Conservation (phyloP, 2,329 filamentous ascomycete species). For the Paecilomyces sp. region DNA sequence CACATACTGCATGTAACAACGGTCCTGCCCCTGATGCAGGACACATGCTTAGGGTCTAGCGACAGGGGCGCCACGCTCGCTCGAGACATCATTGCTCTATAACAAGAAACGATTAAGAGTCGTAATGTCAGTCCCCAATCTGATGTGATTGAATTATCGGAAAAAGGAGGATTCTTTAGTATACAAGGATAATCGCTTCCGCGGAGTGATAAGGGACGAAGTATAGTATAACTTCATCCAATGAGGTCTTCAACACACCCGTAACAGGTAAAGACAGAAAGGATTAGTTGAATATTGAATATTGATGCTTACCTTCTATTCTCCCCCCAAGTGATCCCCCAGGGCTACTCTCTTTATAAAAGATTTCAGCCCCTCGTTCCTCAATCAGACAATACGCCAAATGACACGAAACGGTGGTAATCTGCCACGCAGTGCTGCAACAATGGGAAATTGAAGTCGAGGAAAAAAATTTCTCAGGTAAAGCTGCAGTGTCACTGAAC, state of each 20-base stretch:
- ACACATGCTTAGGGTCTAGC: slow-evolving; percentile 24
- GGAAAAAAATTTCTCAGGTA: not conserved
- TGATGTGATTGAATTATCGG: not conserved
- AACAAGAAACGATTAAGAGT: not conserved
- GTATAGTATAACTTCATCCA: not conserved
- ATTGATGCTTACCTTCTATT: not conserved
- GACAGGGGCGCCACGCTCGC: slow-evolving; percentile 8
- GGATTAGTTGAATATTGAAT: not conserved
- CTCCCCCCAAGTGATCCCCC: not conserved
- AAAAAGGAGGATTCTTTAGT: not conserved
- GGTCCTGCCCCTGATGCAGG: slow-evolving; percentile 26
- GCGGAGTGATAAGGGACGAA: not conserved
- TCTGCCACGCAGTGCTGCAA: not conserved
- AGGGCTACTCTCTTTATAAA: not conserved
- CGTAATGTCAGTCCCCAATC: not conserved
- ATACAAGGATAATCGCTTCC: not conserved
- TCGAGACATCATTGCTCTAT: slow-evolving; percentile 14
- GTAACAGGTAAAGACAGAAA: not conserved
- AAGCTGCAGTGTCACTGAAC: slow-evolving; percentile 1
- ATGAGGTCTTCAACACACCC: not conserved
- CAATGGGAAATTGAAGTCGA: not conserved
- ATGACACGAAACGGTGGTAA: not conserved
- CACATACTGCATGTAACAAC: slow-evolving; percentile 28
- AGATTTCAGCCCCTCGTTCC: not conserved
- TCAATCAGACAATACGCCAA: not conserved